Percentiles rank a stretch among this genome's conserved stretches.
Evolutionary conservation across 139 green algal species (phyloP).

Genomic region (Volvox reticuliferus): DNA sequence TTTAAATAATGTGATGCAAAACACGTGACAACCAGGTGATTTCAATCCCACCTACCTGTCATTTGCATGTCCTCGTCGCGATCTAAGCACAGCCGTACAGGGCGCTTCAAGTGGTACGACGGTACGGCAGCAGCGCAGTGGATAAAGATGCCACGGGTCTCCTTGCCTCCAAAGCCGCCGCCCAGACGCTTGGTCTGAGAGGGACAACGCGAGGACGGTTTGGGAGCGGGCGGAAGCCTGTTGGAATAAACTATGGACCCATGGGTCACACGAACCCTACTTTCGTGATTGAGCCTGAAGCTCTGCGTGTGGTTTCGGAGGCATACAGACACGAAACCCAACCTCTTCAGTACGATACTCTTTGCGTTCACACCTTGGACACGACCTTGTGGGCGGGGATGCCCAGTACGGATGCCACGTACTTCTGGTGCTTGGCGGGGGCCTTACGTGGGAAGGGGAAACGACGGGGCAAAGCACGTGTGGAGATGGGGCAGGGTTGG

Average conservation of each 20-base stretch:
- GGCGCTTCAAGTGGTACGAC: constrained; percentile 77
- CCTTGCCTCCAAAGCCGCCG: constrained; percentile 98
- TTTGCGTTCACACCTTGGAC: constrained; percentile 56
- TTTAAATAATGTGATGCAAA: too few species aligned
- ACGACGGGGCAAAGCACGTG: too few species aligned
- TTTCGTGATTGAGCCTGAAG: too few species aligned
- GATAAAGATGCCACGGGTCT: constrained; percentile 88
- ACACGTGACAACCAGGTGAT: too few species aligned
- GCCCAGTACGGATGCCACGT: constrained; percentile 82
- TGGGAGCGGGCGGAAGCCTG: too few species aligned
- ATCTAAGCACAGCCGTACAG: constrained; percentile 89
- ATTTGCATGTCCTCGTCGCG: constrained; percentile 95
- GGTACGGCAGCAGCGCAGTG: constrained; percentile 83
- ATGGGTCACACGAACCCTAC: too few species aligned
- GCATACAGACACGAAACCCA: too few species aligned
- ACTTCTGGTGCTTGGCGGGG: constrained; percentile 88
- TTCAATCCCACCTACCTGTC: constrained; percentile 56
- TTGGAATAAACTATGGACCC: too few species aligned
- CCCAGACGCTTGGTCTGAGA: constrained; percentile 89
- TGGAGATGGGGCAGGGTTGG: too few species aligned
- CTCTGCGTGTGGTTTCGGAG: too few species aligned
- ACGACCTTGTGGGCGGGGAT: constrained; percentile 91
- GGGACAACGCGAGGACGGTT: background rate
- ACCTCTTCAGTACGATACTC: too few species aligned
- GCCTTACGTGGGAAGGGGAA: constrained; percentile 65